These are phyloP conservation scores for Penicillium pancosmium DNA, from an alignment of 495 filamentous ascomycete species.

Conservation along the genomic window DNA sequence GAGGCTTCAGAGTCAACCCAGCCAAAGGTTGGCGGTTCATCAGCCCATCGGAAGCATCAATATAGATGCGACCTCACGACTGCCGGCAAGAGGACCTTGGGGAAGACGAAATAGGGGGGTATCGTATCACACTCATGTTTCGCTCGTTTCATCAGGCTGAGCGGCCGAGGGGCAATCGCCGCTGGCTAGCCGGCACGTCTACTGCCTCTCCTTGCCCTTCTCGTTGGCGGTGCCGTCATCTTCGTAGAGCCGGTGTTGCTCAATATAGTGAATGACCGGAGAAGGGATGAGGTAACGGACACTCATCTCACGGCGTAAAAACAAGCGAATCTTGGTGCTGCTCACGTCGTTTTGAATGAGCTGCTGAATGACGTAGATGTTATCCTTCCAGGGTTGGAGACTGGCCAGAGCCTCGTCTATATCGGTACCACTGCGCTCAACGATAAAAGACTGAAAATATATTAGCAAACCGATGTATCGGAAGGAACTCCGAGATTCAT, in stretches of 20 bases:
- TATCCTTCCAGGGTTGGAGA: conserved; percentile 71
- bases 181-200: conserved; percentile 17
- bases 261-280: conserved; percentile 77
- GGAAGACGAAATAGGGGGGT: conserved; percentile 19
- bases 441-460: conserved; percentile 67
- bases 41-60: neutral
- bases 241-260: conserved; percentile 70
- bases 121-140: conserved; percentile 31
- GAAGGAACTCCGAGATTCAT: neutral
- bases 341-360: conserved; percentile 89
- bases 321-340: conserved; percentile 85
- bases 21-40: neutral
- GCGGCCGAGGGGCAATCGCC: conserved; percentile 17
- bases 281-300: conserved; percentile 66
- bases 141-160: conserved; percentile 18
- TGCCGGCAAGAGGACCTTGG: conserved; percentile 9
- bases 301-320: conserved; percentile 80
- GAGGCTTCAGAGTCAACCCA: neutral
- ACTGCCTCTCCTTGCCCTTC: conserved; percentile 41
- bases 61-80: neutral
- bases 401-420: conserved; percentile 79
- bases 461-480: neutral
- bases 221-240: conserved; percentile 57
- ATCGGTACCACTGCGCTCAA: conserved; percentile 88
- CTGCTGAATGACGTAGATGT: conserved; percentile 87